A percentile compares a stretch with the other conserved stretches of the same genome.
Evolutionary conservation across 768 basidiomycete genomes (phyloP).

Genomic region (Lyophyllum shimeji): DNA sequence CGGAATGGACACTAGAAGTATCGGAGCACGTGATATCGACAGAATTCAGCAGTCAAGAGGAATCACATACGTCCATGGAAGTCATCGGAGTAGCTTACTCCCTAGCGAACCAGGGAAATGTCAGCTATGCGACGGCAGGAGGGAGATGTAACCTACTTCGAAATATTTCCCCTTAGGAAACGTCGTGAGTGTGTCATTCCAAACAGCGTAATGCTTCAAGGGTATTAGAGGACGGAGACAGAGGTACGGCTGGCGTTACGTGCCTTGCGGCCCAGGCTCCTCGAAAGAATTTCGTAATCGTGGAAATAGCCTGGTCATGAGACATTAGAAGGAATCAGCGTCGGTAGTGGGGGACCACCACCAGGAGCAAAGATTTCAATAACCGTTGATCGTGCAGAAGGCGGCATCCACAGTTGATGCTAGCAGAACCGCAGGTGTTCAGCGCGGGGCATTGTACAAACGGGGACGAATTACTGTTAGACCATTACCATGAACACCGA

Average conservation of each 20-base stretch:
- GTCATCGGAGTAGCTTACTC: slow-evolving; percentile 5
- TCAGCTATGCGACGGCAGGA: background rate
- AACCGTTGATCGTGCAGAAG: slow-evolving; percentile 57
- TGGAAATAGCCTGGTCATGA: slow-evolving; percentile 31
- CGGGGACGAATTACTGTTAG: slow-evolving; percentile 41
- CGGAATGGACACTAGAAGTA: slow-evolving; percentile 9
- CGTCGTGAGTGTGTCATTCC: slow-evolving; percentile 62
- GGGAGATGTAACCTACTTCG: slow-evolving; percentile 17
- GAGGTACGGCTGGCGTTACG: background rate
- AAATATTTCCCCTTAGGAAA: slow-evolving; percentile 28
- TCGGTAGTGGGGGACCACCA: slow-evolving; percentile 30
- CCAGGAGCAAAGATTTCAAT: slow-evolving; percentile 68
- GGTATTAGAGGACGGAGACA: background rate
- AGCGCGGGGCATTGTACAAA: background rate
- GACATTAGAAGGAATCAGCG: background rate
- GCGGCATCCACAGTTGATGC: slow-evolving; percentile 71
- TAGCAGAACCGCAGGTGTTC: slow-evolving; percentile 1
- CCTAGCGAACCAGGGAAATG: background rate
- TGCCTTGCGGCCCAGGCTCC: slow-evolving; percentile 42
- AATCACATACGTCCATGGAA: slow-evolving; percentile 13
- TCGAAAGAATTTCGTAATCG: slow-evolving; percentile 45
- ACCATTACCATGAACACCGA: slow-evolving; percentile 75
- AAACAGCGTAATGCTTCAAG: slow-evolving; percentile 57
- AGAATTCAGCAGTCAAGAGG: background rate
- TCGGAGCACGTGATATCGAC: background rate